Conservation (phyloP, 176 grass and related monocot genomes). For the Cenchrus americanus region DNA sequence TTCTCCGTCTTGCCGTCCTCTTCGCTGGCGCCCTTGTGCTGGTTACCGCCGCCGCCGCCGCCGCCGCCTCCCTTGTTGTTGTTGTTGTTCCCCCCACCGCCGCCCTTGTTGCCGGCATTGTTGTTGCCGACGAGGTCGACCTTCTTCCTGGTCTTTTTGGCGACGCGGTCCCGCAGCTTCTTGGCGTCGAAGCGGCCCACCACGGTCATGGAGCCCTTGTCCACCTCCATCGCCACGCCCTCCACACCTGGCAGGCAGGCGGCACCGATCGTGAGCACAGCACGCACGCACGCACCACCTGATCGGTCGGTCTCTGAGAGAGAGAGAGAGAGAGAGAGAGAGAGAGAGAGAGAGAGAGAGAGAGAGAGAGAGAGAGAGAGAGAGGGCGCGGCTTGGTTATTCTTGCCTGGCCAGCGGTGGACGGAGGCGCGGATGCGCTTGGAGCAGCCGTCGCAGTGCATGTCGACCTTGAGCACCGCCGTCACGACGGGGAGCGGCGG, state of each 20-base stretch:
- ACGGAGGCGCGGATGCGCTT: slow-evolving; percentile 59
- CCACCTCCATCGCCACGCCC: slow-evolving; percentile 67
- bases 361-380: not conserved
- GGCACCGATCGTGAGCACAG: not conserved
- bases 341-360: not conserved
- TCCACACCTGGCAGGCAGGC: slow-evolving; percentile 57
- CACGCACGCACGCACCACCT: not conserved
- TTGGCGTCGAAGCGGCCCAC: slow-evolving; percentile 72
- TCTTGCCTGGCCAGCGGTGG: slow-evolving; percentile 56
- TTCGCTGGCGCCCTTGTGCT: not conserved
- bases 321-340: not conserved
- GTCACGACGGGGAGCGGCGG: slow-evolving; percentile 40
- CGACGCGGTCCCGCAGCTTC: slow-evolving; percentile 72
- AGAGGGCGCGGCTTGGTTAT: not conserved
- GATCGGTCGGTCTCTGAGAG: not conserved
- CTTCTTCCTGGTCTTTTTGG: slow-evolving; percentile 67
- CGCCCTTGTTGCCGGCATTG: slow-evolving; percentile 4
- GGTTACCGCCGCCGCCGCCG: not conserved
- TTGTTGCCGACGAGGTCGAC: slow-evolving; percentile 60
- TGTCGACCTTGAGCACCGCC: slow-evolving; percentile 77
- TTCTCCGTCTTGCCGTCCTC: slow-evolving; percentile 30
- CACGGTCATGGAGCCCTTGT: slow-evolving; percentile 64
- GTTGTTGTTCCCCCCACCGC: too few species aligned
- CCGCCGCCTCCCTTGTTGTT: not conserved
- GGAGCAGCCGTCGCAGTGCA: slow-evolving; percentile 84